Evolutionary conservation across 2,329 filamentous ascomycete genomes (phyloP).

Genomic region (Ophiostoma fasciatum): DNA sequence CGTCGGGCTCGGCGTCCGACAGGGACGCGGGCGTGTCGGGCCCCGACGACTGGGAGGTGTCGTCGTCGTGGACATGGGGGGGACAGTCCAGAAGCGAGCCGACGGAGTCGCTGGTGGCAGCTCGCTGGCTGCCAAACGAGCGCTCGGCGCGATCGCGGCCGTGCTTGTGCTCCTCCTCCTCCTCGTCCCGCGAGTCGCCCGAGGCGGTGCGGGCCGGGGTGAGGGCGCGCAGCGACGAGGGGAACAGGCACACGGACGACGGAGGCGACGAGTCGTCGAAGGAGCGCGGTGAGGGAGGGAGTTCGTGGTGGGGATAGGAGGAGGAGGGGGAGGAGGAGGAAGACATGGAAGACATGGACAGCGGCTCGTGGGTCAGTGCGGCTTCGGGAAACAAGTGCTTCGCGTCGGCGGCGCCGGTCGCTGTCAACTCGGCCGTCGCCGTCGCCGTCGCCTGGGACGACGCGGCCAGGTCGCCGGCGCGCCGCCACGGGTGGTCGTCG

Average conservation of each 20-base stretch:
- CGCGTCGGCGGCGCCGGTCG: slow-evolving; percentile 12
- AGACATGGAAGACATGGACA: no score
- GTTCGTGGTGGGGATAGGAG: slow-evolving; percentile 16
- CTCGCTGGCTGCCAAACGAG: no score
- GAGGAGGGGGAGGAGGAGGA: slow-evolving; percentile 10
- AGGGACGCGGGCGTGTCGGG: slow-evolving; percentile 29
- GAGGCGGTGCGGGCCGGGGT: no score
- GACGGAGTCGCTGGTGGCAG: no score
- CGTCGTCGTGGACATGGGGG: slow-evolving; percentile 21
- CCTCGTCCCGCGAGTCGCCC: no score
- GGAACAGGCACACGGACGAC: no score
- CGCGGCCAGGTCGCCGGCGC: slow-evolving; percentile 9
- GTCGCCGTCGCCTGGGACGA: no score
- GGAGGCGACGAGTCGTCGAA: no score
- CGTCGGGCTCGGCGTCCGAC: slow-evolving; percentile 20
- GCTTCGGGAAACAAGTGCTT: slow-evolving; percentile 27
- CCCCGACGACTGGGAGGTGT: slow-evolving; percentile 29
- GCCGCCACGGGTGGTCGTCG: slow-evolving; percentile 31
- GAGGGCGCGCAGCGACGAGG: background rate
- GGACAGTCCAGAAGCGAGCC: no score
- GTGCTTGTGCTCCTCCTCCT: no score
- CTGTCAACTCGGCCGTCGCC: background rate
- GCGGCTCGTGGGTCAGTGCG: slow-evolving; percentile 31
- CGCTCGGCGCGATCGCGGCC: no score
- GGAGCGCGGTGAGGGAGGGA: slow-evolving; percentile 33